Base-by-base conservation (phyloP, 305 asterid genomes). In the Rubia occidens region DNA sequence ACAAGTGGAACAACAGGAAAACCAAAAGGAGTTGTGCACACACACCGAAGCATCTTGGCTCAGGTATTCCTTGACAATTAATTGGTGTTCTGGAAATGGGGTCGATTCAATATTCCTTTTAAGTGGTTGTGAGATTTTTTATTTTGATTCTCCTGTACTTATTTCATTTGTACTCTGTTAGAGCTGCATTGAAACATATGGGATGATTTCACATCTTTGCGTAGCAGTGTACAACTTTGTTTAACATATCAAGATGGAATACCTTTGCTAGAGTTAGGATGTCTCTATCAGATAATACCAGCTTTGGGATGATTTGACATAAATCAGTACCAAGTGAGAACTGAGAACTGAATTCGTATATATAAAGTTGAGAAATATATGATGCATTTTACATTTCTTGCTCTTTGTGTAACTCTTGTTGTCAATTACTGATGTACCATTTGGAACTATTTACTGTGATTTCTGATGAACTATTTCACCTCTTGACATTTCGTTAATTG, bases 1-100 rank as follows among this genome's bases (percentile, higher is more conserved):
- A 94, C 99, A 49, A 94, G 99, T 67, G 99, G 99, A 70, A 94
- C 99, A 29, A 94, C 99, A 4, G 99, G 99, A 60, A 94, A 89
- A 78, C 99, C 99, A 51, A 94, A 94, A 89, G 99, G 99, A 76
- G 99, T 79, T 71, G 97, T 94, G 67, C 99, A 94, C 85, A 90
- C 99, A 17, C 97, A 90, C 77, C 79, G 79, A 68, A 89, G 95
- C 69, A 82, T 94, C 77, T 80, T 90, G 76, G 86, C 99, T 42
- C 99, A 94, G 97, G 99, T 94, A 78, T 73, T 70, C 53, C 42
- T 9, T 37, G 29, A 21, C 26, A 15, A 43, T 39, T 6, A 3
- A 11, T 6, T 63, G 29, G 49, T 62, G 44, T 14, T 60, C 21
- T 32, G 43, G 44, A 20, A 17, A 17, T 3, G 47, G 42, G 47